phyloP scores from a whole-genome alignment of 257 asterid genomes.

The Solanum paucissectum region DNA sequence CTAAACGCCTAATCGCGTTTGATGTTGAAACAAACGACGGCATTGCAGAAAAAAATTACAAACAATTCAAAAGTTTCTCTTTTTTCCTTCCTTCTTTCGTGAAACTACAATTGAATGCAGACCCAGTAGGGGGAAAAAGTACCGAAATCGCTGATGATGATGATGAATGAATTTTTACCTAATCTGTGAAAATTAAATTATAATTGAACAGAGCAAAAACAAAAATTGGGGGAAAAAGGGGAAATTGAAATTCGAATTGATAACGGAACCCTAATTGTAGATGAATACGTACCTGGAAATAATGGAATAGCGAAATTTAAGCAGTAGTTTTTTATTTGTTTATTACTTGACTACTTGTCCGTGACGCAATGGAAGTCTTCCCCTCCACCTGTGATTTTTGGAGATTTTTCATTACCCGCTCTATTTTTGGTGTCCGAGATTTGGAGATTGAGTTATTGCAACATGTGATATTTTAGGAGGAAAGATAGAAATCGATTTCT shows the following conservation, averaged over 20 bases:
- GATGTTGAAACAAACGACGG: constrained; percentile 37
- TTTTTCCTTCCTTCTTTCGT: neutral
- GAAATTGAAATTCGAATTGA: neutral
- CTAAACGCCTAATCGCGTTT: constrained; percentile 37
- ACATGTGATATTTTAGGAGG: neutral
- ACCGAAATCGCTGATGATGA: neutral
- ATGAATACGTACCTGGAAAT: neutral
- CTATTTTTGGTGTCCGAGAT: neutral
- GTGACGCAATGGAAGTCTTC: neutral
- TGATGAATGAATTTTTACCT: neutral
- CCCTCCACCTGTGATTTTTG: neutral
- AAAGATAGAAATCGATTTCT: neutral
- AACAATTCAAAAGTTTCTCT: neutral
- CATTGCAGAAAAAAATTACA: constrained; percentile 18
- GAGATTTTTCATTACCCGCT: neutral
- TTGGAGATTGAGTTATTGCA: neutral
- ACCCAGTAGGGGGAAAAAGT: neutral
- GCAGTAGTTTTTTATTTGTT: neutral
- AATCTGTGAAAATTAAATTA: neutral
- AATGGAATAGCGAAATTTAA: neutral
- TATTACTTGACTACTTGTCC: neutral
- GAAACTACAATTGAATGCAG: neutral
- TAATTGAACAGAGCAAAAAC: neutral
- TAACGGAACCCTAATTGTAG: neutral
- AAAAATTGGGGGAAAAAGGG: neutral